Evolutionary conservation across 78 protist species (phyloP), one percentile per base, ranked within the genome.

Genomic region (Anaeramoeba flamelloides): DNA sequence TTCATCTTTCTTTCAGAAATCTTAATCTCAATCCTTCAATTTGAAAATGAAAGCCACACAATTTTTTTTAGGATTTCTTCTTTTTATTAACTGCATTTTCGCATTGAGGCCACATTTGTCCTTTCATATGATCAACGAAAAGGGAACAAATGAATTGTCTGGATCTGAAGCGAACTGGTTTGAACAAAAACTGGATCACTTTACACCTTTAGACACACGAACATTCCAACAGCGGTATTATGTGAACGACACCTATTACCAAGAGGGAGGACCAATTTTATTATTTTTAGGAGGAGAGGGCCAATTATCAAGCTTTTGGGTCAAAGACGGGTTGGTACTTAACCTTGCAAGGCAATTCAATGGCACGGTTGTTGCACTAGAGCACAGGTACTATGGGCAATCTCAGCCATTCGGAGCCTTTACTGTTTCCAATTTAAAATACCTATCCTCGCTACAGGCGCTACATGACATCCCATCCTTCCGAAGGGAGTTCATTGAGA

Each of bases 131-230:
- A n/a, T n/a, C n/a, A n/a, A n/a, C n/a, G n/a, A n/a, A n/a, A n/a
- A n/a, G n/a, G 77, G 77, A 37, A 38, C n/a, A 26, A 1, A 3
- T 37, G 77, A 1, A 3, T 1, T 1, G 77, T 26, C 3, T 37
- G n/a, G 77, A 38, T 38, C 1, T 26, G 1, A 37, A 38, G n/a
- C 77, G 77, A 37, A 1, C 41, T 82, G 65, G 78, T 40, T 80
- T 33, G 41, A 0, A 30, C 86, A 83, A 77, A 17, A 31, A 26
- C 69, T 81, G 39, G 84, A 87, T 38, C 90, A 87, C 78, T 87
- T 78, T 40, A 82, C 84, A 75, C 3, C 32, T 31, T 0, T 34
- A 32, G 81, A 83, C 40, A 2, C 41, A 36, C 1, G 39, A 1
- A 84, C 85, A 22, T 87, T 1, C 36, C 26, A 33, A 41, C 86